phyloP scores from a whole-genome alignment of 139 green algal species.

The Pleodorina starrii region DNA sequence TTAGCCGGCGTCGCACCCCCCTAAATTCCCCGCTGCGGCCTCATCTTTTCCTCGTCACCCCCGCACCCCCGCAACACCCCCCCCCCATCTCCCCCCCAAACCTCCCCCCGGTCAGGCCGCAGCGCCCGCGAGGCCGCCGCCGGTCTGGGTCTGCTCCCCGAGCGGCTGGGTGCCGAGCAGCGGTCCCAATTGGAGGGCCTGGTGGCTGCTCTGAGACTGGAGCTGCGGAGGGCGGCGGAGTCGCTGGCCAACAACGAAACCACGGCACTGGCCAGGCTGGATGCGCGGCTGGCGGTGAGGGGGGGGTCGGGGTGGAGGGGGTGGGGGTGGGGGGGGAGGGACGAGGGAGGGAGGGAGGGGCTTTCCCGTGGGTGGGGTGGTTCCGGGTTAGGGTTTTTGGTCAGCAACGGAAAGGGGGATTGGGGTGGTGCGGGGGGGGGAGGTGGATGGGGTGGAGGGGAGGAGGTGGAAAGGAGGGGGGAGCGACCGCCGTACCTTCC shows the following conservation, averaged over 20 bases:
- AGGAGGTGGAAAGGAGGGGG: too few relatives aligned
- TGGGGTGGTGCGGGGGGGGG: too few relatives aligned
- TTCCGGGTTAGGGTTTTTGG: too few relatives aligned
- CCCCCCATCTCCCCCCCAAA: background rate
- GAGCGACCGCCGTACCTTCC: too few relatives aligned
- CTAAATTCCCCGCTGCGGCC: too few relatives aligned
- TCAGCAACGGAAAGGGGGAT: too few relatives aligned
- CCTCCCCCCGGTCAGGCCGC: constrained; percentile 49
- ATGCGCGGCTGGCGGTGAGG: constrained; percentile 66
- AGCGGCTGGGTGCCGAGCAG: constrained; percentile 52
- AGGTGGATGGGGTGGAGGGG: too few relatives aligned
- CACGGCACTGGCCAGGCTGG: constrained; percentile 56
- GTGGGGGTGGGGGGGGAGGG: background rate
- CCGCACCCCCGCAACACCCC: too few relatives aligned
- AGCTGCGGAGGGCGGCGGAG: constrained; percentile 55
- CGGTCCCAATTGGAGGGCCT: constrained; percentile 43
- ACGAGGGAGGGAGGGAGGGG: too few relatives aligned
- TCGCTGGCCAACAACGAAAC: constrained; percentile 55
- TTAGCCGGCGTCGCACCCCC: too few relatives aligned
- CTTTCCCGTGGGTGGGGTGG: too few relatives aligned
- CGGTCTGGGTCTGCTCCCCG: constrained; percentile 50
- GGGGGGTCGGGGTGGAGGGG: background rate
- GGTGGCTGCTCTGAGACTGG: constrained; percentile 49
- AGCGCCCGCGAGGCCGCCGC: constrained; percentile 57
- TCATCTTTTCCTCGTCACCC: too few relatives aligned